Evolutionary conservation across 345 rosid species (phyloP).

Genomic region (Rhizophora apiculata): DNA sequence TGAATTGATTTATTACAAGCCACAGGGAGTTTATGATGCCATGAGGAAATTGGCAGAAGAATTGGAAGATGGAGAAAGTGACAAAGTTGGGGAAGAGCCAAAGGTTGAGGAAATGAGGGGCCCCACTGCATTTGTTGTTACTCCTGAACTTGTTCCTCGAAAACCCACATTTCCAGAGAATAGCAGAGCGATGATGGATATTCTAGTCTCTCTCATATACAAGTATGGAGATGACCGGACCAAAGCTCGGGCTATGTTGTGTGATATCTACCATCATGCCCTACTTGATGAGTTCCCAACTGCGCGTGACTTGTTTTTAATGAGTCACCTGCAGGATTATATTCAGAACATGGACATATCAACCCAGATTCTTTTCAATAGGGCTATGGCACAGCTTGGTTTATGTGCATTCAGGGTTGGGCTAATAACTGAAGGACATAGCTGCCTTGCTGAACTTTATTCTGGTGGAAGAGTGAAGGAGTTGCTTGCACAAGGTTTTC

Average conservation of each 20-base stretch:
- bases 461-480: conserved; percentile 92
- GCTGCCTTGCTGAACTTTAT: conserved; percentile 88
- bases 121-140: conserved; percentile 62
- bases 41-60: conserved; percentile 88
- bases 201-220: conserved; percentile 82
- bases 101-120: conserved; percentile 59
- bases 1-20: conserved; percentile 85
- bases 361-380: conserved; percentile 88
- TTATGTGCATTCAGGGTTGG: conserved; percentile 88
- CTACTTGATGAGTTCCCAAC: conserved; percentile 68
- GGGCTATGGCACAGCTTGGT: conserved; percentile 97
- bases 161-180: conserved; percentile 84
- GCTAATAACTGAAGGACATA: conserved; percentile 67
- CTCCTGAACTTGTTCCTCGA: conserved; percentile 78
- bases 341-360: conserved; percentile 88
- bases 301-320: conserved; percentile 75
- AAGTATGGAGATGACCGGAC: conserved; percentile 91
- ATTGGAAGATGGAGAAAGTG: conserved; percentile 44
- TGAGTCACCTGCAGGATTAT: conserved; percentile 94
- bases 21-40: conserved; percentile 91
- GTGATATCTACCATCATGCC: conserved; percentile 94
- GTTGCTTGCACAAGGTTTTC: conserved; percentile 95
- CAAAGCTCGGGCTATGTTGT: conserved; percentile 94
- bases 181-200: conserved; percentile 87
- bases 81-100: conserved; percentile 37